These are phyloP conservation scores for Komagataella pastoris DNA, from an alignment of 805 yeast species.

Conservation along the genomic window DNA sequence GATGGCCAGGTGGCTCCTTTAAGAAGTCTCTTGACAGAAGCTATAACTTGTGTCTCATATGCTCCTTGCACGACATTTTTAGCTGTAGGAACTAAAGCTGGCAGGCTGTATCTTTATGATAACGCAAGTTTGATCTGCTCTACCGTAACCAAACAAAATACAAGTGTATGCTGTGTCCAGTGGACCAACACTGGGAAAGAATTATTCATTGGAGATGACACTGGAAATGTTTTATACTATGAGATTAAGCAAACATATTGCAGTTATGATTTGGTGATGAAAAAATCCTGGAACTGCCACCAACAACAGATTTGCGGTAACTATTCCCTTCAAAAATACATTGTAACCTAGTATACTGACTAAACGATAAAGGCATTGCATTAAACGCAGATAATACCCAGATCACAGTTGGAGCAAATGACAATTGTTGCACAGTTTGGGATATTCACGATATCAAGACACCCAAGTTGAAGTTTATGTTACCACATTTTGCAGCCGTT, in stretches of 20 bases:
- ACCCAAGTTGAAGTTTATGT: constrained; percentile 31
- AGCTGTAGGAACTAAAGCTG: constrained; percentile 45
- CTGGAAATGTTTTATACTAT: constrained; percentile 40
- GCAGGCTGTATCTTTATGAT: constrained; percentile 31
- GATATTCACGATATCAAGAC: constrained; percentile 27
- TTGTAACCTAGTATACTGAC: constrained; percentile 1
- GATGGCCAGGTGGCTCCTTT: constrained; percentile 30
- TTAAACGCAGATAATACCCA: constrained; percentile 38
- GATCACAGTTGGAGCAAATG: constrained; percentile 76
- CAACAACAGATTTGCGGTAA: constrained; percentile 50
- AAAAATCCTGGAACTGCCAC: constrained; percentile 27
- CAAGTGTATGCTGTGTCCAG: constrained; percentile 40
- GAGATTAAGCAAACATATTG: constrained; percentile 11
- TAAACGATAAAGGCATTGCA: constrained; percentile 34
- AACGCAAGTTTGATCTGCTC: constrained; percentile 10
- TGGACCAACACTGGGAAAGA: constrained; percentile 37
- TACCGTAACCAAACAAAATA: constrained; percentile 13
- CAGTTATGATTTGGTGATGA: constrained; percentile 9
- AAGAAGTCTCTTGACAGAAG: constrained; percentile 23
- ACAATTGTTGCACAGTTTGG: constrained; percentile 73
- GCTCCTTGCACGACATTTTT: constrained; percentile 19
- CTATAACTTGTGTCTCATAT: constrained; percentile 42
- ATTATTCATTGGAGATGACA: constrained; percentile 55
- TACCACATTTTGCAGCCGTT: constrained; percentile 76
- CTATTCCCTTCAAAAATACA: constrained; percentile 8